Evolutionary conservation across 1,284 basidiomycete species (phyloP).

Genomic region (Tranzscheliella williamsii): DNA sequence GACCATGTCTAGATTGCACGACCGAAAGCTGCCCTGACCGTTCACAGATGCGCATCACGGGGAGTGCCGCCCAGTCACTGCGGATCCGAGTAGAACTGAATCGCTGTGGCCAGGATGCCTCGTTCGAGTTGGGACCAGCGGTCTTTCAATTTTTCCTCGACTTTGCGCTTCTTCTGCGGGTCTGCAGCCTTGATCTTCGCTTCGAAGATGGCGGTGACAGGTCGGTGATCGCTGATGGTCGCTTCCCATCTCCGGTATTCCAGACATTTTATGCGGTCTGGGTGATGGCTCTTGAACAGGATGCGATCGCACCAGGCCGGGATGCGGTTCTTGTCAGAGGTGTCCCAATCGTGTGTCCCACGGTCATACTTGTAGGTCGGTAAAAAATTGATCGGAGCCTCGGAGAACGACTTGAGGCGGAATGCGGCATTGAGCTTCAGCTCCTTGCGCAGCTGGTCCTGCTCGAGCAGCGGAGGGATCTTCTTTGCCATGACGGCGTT

Average conservation of each 20-base stretch:
- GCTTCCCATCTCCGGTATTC: constrained; percentile 58
- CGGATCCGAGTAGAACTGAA: constrained; percentile 12
- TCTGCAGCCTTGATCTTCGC: constrained; percentile 30
- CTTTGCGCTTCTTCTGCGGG: constrained; percentile 1
- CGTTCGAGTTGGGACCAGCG: constrained; percentile 11
- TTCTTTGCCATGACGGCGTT: constrained; percentile 72
- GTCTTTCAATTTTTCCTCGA: constrained; percentile 13
- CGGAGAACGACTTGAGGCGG: constrained; percentile 78
- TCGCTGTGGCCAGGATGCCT: constrained; percentile 5
- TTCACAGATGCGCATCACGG: no score
- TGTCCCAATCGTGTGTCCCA: constrained; percentile 75
- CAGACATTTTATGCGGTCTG: constrained; percentile 64
- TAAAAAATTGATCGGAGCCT: constrained; percentile 68
- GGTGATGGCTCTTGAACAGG: constrained; percentile 72
- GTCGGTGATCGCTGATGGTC: constrained; percentile 60
- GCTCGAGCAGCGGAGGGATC: constrained; percentile 69
- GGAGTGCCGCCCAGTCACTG: constrained; percentile 2
- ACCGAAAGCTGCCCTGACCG: no score
- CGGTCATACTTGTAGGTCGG: constrained; percentile 92
- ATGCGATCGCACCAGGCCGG: constrained; percentile 97
- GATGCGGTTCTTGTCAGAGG: constrained; percentile 80
- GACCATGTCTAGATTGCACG: no score
- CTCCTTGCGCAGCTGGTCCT: constrained; percentile 89
- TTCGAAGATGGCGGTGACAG: constrained; percentile 49
- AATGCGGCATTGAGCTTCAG: constrained; percentile 82